Percentiles rank a stretch among this genome's conserved stretches.
These are phyloP conservation scores for Podaxis pistillaris DNA, from an alignment of 768 basidiomycete species.

Conservation along the genomic window DNA sequence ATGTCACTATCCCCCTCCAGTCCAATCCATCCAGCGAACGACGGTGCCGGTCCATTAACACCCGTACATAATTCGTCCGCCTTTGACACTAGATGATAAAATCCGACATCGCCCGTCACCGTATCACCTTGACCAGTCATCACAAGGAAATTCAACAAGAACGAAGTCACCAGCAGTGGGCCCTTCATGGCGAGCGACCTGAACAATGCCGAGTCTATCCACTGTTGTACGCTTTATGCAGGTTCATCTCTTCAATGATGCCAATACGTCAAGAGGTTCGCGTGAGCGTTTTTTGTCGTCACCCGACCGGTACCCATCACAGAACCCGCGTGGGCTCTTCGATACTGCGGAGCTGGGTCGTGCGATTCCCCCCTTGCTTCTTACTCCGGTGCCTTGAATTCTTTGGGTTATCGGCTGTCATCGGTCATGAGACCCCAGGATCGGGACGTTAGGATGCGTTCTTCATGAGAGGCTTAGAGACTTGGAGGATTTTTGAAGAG, in stretches of 20 bases:
- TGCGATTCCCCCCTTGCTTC: not conserved
- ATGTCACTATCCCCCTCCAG: conserved; percentile 26
- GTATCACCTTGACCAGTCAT: not conserved
- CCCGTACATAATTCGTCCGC: conserved; percentile 4
- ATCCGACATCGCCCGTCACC: not conserved
- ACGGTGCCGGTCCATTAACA: conserved; percentile 3
- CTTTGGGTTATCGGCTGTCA: not conserved
- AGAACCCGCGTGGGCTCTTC: not conserved
- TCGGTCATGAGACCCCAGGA: not conserved
- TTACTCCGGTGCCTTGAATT: not conserved
- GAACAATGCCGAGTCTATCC: not conserved
- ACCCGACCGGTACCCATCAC: conserved; percentile 9
- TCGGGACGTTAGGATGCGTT: not conserved
- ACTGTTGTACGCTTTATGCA: too few relatives aligned
- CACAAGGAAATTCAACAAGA: not conserved
- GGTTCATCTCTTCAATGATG: too few relatives aligned
- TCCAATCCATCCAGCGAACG: conserved; percentile 26
- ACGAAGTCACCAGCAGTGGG: not conserved
- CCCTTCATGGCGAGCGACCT: not conserved
- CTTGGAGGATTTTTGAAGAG: too few relatives aligned
- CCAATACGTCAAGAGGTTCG: too few relatives aligned
- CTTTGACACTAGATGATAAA: conserved; percentile 2
- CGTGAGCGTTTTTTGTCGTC: not conserved
- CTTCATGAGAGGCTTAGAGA: too few relatives aligned
- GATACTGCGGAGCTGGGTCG: not conserved